phyloP scores from a whole-genome alignment of 2,329 filamentous ascomycete species.

The Massarina eburnea region DNA sequence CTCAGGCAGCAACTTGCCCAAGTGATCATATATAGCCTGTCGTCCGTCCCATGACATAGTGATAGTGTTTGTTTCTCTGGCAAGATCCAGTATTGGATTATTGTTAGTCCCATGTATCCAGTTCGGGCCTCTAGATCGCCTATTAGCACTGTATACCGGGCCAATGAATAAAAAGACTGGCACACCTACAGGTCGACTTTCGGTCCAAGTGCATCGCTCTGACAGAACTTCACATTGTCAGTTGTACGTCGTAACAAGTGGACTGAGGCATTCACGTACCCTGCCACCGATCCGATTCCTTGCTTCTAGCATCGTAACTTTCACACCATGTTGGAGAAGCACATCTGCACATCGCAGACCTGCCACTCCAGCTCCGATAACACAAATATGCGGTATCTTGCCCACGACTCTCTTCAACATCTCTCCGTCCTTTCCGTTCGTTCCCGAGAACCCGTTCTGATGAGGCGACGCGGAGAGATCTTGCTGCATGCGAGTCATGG shows the following conservation, averaged over 20 bases:
- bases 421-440: slow-evolving; percentile 13
- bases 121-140: slow-evolving; percentile 63
- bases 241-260: slow-evolving; percentile 2
- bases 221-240: slow-evolving; percentile 47
- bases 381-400: slow-evolving; percentile 58
- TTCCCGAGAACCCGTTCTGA: slow-evolving; percentile 21
- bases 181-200: slow-evolving; percentile 58
- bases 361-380: slow-evolving; percentile 71
- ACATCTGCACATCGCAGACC: slow-evolving; percentile 72
- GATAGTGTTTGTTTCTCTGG: slow-evolving; percentile 60
- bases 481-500: slow-evolving; percentile 35
- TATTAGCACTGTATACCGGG: not conserved
- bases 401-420: slow-evolving; percentile 37
- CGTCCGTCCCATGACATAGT: slow-evolving; percentile 57
- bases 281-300: slow-evolving; percentile 68
- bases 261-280: slow-evolving; percentile 42
- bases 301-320: slow-evolving; percentile 70
- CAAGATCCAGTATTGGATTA: slow-evolving; percentile 70
- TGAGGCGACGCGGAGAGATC: slow-evolving; percentile 37
- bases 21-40: slow-evolving; percentile 59
- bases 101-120: slow-evolving; percentile 76
- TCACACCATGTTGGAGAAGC: slow-evolving; percentile 64
- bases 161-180: slow-evolving; percentile 1
- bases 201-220: slow-evolving; percentile 52
- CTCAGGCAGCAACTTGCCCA: slow-evolving; percentile 54